Conservation (phyloP, 352 stramenopile species). For the Globisporangium megalacanthum region DNA sequence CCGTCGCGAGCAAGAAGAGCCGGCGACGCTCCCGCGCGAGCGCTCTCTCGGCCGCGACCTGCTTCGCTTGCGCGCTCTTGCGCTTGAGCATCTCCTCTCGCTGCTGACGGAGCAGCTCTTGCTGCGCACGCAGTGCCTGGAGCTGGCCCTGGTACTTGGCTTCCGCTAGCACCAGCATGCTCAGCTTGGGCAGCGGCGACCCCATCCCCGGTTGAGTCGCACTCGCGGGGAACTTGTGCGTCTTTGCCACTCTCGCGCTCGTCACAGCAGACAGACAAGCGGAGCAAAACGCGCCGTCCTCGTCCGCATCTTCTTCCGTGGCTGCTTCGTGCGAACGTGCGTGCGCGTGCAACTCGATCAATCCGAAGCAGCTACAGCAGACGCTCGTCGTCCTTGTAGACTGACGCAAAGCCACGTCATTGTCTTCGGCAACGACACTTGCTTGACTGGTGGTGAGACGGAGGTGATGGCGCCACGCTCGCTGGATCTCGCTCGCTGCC, state of each 20-base stretch:
- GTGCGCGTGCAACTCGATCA: constrained; percentile 12
- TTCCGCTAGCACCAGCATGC: constrained; percentile 44
- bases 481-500: constrained; percentile 14
- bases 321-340: background rate
- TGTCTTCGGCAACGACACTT: background rate
- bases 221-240: background rate
- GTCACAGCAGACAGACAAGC: constrained; percentile 22
- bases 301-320: background rate
- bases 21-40: constrained; percentile 29
- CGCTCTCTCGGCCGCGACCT: constrained; percentile 19
- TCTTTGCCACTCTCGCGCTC: background rate
- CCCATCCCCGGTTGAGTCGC: background rate
- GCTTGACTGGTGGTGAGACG: background rate
- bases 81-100: constrained; percentile 33
- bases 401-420: background rate
- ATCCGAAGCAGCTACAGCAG: constrained; percentile 34
- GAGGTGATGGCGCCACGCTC: background rate
- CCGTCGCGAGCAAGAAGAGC: constrained; percentile 29
- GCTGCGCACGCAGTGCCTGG: constrained; percentile 32
- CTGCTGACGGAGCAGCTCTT: constrained; percentile 39
- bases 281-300: constrained; percentile 22
- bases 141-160: constrained; percentile 54
- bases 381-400: constrained; percentile 3
- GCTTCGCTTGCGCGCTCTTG: constrained; percentile 31
- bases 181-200: constrained; percentile 41